Percentiles rank a stretch among this genome's conserved stretches.
Conservation (phyloP, 352 stramenopile species). For the Pythium chondricola region DNA sequence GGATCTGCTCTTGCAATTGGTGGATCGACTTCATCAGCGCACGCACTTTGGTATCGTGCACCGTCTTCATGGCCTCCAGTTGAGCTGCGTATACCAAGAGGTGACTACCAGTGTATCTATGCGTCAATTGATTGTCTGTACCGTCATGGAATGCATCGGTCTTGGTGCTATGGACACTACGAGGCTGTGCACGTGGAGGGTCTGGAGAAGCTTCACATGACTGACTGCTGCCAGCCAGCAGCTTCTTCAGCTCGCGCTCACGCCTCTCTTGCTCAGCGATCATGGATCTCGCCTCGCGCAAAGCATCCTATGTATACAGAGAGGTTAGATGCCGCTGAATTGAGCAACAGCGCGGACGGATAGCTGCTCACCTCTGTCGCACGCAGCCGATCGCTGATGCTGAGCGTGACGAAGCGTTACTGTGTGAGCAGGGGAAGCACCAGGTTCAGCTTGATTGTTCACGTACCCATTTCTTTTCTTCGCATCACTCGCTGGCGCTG, state of each 20-base stretch:
- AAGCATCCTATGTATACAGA: conserved; percentile 31
- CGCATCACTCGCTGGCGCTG: too few species aligned
- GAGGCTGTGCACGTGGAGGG: conserved; percentile 12
- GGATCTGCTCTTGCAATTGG: conserved; percentile 72
- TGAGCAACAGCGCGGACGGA: not conserved
- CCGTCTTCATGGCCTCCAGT: conserved; percentile 54
- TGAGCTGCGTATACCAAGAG: conserved; percentile 31
- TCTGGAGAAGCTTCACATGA: conserved; percentile 19
- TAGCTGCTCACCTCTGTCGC: conserved; percentile 39
- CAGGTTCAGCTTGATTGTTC: not conserved
- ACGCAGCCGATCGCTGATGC: conserved; percentile 39
- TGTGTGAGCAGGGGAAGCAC: not conserved
- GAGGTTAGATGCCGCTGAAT: not conserved
- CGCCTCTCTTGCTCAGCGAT: conserved; percentile 59
- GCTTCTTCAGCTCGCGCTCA: conserved; percentile 45
- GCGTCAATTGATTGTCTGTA: not conserved
- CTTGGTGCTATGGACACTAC: not conserved
- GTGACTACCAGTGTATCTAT: not conserved
- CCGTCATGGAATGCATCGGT: not conserved
- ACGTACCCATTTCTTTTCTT: not conserved
- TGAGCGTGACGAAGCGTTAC: conserved; percentile 1
- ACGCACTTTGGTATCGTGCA: conserved; percentile 74
- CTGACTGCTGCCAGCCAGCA: conserved; percentile 39
- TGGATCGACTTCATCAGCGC: conserved; percentile 83
- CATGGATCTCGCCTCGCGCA: conserved; percentile 41